Evolutionary conservation across 208 protist species (phyloP).

Genomic region (Acanthamoeba royreba): DNA sequence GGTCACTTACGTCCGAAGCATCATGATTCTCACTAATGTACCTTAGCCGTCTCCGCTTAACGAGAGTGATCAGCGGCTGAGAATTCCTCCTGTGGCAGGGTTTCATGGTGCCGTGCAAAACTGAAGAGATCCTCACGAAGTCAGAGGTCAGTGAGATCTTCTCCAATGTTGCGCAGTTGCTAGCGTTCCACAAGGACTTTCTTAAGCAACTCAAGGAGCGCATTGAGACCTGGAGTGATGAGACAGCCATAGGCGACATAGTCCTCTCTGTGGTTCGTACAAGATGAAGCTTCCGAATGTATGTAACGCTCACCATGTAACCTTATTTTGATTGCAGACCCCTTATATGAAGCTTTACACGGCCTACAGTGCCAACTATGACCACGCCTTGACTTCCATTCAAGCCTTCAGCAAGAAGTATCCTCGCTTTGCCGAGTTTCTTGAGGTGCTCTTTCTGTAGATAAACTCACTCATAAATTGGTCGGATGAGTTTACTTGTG

Average conservation of each 20-base stretch:
- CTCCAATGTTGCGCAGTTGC: not conserved
- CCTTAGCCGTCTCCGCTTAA: not conserved
- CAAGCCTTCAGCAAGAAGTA: not conserved
- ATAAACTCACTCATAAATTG: not conserved
- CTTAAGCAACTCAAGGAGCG: conserved; percentile 8
- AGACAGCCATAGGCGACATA: not conserved
- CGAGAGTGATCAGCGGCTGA: not conserved
- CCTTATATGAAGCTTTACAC: conserved; percentile 10
- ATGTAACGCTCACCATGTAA: not conserved
- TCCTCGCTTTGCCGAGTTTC: not conserved
- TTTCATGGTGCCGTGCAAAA: not conserved
- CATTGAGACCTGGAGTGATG: not conserved
- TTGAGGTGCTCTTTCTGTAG: not conserved
- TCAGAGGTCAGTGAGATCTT: not conserved
- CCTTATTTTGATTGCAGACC: not conserved
- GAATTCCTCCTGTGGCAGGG: not conserved
- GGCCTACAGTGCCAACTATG: not conserved
- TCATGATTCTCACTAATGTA: conserved; percentile 22
- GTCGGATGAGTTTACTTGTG: not conserved
- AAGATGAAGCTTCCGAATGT: not conserved
- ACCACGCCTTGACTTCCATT: not conserved
- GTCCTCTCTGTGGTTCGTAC: not conserved
- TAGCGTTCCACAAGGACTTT: not conserved
- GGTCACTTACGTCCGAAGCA: not conserved
- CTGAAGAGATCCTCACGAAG: not conserved